phyloP scores from a whole-genome alignment of 257 asterid species.

The Petunia secreta region DNA sequence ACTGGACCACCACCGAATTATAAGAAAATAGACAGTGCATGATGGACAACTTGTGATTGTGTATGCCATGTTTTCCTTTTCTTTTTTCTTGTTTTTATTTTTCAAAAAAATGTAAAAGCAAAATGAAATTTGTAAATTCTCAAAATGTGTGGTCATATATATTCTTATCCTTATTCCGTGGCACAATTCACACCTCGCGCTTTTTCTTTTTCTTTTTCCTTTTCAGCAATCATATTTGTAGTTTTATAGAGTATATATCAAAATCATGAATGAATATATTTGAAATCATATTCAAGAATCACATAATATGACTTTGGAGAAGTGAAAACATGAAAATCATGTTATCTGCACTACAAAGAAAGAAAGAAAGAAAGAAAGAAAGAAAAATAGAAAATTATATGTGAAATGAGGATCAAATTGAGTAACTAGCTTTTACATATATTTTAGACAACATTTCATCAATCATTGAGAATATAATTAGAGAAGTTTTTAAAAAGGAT shows the following conservation, averaged over 20 bases:
- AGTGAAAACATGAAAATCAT: background rate
- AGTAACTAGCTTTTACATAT: background rate
- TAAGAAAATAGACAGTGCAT: background rate
- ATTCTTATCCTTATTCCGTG: constrained; percentile 19
- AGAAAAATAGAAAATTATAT: too few species aligned
- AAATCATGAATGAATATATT: background rate
- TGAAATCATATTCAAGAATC: background rate
- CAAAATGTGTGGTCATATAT: constrained; percentile 15
- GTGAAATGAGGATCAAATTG: background rate
- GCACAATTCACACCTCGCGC: background rate
- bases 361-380: too few species aligned
- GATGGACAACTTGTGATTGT: background rate
- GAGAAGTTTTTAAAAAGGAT: background rate
- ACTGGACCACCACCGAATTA: background rate
- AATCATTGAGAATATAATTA: background rate
- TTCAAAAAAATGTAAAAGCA: background rate
- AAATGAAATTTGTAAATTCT: background rate
- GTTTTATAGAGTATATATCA: background rate
- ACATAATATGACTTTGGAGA: background rate
- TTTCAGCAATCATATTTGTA: background rate
- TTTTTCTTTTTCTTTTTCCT: background rate
- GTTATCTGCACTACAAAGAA: too few species aligned
- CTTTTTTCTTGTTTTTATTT: background rate
- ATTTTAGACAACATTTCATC: background rate
- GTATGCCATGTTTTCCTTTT: background rate